Base-by-base conservation (phyloP, 2,329 filamentous ascomycete species). In the Phaeosphaeria sp. region DNA sequence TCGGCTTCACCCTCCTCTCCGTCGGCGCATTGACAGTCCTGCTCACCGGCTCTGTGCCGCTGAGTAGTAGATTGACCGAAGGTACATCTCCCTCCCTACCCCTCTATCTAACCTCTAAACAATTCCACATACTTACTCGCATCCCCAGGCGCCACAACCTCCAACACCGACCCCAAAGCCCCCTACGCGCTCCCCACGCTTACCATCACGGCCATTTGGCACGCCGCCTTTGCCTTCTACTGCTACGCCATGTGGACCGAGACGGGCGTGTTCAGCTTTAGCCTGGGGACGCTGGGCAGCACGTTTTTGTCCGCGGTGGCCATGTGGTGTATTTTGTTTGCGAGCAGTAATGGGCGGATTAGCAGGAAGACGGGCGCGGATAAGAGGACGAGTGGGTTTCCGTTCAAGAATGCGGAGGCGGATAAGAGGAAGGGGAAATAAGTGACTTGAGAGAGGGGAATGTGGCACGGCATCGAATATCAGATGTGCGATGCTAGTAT, bases 11-110 rank as follows among this genome's bases (percentile, higher is more conserved):
- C 27, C 83, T 92, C 45, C 79, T 93, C 21, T 80, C 87, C 9
- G 78, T 94, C 25, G 87, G 87, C 30, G 71, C 88, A 6, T 77
- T 90, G 13, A 83, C 84, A n/a, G 77, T 93, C 39, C 81, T 91
- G 36, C 82, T 93, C 27, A 90, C 90, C 0, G 91, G 91, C 47
- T 84, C 85, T 2, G 81, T 94, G 5, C 91, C 91, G 0, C 77
- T 93, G 13, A 84, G 82, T 0, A 83, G 84, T n/a, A 73, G 79
- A 21, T 71, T 82, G 11, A 60, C 66, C 8, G 71, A 74, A 71
- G 71, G 74, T 72, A 57, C 18, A 47, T 43, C 11, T 36, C 13
- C 49, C 42, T n/a, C 5, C 40, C 7, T 22, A n/a, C n/a, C n/a
- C n/a, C n/a, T n/a, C n/a, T 3, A 17, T 24, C 48, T 30, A 13